phyloP scores from a whole-genome alignment of 73 alveolate species.

The Blepharisma japonicum region DNA sequence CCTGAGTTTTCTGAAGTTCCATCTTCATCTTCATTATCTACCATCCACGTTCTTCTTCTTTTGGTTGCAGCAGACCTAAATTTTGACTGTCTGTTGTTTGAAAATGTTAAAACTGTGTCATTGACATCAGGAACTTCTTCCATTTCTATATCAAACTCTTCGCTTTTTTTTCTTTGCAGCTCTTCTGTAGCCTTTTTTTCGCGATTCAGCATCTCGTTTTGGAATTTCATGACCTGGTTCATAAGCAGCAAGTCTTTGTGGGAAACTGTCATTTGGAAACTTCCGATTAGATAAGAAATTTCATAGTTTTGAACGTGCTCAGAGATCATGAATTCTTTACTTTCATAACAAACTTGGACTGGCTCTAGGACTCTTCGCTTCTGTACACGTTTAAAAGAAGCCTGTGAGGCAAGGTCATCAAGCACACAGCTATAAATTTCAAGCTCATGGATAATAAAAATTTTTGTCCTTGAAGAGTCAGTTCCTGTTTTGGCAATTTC shows the following conservation, averaged over 20 bases:
- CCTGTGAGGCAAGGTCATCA: neutral
- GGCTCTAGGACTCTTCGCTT: conserved; percentile 20
- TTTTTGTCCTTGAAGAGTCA: too few species aligned
- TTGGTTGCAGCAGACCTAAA: too few species aligned
- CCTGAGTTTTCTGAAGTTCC: too few species aligned
- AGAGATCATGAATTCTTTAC: neutral
- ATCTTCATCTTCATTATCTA: too few species aligned
- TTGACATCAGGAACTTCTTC: too few species aligned
- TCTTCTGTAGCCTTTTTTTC: too few species aligned
- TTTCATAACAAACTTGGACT: neutral
- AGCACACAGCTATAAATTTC: neutral
- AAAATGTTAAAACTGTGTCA: too few species aligned
- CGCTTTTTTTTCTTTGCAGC: too few species aligned
- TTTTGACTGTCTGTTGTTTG: too few species aligned
- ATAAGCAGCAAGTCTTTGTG: neutral
- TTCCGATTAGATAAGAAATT: conserved; percentile 8
- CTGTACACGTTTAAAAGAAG: neutral
- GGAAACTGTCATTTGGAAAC: neutral
- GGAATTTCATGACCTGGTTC: neutral
- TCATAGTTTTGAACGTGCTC: neutral
- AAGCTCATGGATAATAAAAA: neutral
- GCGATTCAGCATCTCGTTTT: neutral
- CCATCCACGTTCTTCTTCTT: too few species aligned
- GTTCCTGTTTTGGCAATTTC: neutral
- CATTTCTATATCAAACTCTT: too few species aligned